Evolutionary conservation across 306 rosid species (phyloP), one percentile per base, ranked within the genome.

Genomic region (Hippophae rhamnoides): DNA sequence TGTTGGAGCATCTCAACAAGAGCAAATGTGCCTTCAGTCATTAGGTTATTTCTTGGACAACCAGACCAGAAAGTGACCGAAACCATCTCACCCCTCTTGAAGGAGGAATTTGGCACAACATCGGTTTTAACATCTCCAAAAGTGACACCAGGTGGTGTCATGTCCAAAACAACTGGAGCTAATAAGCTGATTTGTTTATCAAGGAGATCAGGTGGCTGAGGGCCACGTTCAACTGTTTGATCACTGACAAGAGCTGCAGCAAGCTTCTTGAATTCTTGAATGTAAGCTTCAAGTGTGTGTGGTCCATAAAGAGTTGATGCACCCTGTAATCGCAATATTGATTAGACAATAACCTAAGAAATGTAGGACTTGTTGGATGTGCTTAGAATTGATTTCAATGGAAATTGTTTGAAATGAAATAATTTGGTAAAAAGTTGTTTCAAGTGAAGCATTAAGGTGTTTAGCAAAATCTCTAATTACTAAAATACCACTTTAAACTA

Each of bases 251-350:
- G 58, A 48, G 74, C 64, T n/a, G 47, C n/a, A 5, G 72, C 60
- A 10, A 68, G 72, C 58, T 44, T 68, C 65, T 51, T 59, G 72
- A 68, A 68, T 40, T 68, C 72, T 45, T 68, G 60, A 52, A 68
- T 68, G 72, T 68, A 68, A 2, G 66, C 72, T 44, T 60, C 66
- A 3, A 68, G 66, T 53, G 72, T 68, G 60, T 59, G 61, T 10
- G 72, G 72, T 59, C 72, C 72, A 12, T 42, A 68, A 7, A 68
- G 66, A 38, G 72, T 68, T 7, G 72, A 68, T 7, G 72, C 72
- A 7, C 72, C 72, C 72, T 68, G 51, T 13, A 48, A 18, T 50
- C 41, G 42, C 11, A 14, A 57, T 23, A 27, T 25, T 44, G 10
- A 25, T 59, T 7, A 50, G 23, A 13, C 12, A 3, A 5, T 7